A percentile compares a stretch with the other conserved stretches of the same genome.
These are phyloP conservation scores for Omphalea diandra DNA, from an alignment of 441 rosid species.

Conservation along the genomic window DNA sequence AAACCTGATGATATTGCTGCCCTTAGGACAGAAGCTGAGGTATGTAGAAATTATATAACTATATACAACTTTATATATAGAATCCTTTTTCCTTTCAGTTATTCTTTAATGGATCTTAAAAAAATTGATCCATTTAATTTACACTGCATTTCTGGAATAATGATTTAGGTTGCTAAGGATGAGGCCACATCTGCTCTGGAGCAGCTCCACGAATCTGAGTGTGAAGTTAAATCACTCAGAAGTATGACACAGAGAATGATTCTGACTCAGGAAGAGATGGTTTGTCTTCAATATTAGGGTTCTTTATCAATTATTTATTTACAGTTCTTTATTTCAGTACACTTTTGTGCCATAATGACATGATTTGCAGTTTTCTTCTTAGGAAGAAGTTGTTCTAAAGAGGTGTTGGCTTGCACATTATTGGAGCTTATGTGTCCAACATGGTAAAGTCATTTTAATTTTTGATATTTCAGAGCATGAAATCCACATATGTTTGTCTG, in stretches of 20 bases:
- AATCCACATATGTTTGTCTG: background rate
- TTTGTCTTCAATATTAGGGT: constrained; percentile 29
- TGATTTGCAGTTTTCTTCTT: constrained; percentile 47
- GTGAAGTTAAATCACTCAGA: constrained; percentile 41
- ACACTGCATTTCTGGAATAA: constrained; percentile 22
- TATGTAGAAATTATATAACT: constrained; percentile 35
- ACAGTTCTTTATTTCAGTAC: constrained; percentile 18
- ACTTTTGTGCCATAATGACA: constrained; percentile 31
- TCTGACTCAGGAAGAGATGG: constrained; percentile 82
- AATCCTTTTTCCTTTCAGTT: constrained; percentile 15
- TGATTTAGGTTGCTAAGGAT: constrained; percentile 60
- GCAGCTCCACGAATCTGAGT: constrained; percentile 41
- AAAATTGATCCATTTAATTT: constrained; percentile 9
- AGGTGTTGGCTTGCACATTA: constrained; percentile 98
- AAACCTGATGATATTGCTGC: constrained; percentile 50
- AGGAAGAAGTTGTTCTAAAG: constrained; percentile 96
- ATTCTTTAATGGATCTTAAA: constrained; percentile 8
- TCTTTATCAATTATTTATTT: background rate
- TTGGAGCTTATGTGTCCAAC: constrained; percentile 71
- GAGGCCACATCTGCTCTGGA: constrained; percentile 62
- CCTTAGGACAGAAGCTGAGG: constrained; percentile 79
- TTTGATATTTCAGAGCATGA: constrained; percentile 5
- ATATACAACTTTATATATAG: no score
- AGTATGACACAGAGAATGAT: constrained; percentile 49
- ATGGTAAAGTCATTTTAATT: constrained; percentile 42